phyloP scores from a whole-genome alignment of 345 rosid genomes.

The Syzygium aromaticum region DNA sequence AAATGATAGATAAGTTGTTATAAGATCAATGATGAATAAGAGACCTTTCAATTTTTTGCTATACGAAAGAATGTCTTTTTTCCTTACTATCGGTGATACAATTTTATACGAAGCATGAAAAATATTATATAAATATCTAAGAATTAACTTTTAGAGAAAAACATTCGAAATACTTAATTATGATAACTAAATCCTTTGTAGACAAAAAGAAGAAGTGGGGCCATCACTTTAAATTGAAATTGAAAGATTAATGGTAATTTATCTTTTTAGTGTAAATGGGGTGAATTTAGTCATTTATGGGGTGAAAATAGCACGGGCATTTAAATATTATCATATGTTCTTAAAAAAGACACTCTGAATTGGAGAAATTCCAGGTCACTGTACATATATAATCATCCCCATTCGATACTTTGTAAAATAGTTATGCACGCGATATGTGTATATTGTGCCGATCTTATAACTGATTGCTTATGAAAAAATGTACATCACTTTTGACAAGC shows the following conservation, averaged over 20 bases:
- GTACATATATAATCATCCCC: neutral
- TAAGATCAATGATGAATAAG: too few species aligned
- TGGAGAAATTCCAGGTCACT: rapidly evolving
- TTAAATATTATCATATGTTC: neutral
- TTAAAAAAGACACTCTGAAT: neutral
- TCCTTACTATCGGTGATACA: too few species aligned
- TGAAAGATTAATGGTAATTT: rapidly evolving
- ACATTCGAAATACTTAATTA: too few species aligned
- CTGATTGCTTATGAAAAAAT: neutral
- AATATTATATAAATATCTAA: too few species aligned
- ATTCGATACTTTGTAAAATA: neutral
- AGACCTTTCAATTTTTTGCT: too few species aligned
- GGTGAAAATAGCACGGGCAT: neutral
- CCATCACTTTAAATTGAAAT: neutral
- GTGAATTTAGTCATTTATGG: too few species aligned
- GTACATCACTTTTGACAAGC: neutral
- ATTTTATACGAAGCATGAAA: too few species aligned
- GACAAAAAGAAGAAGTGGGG: too few species aligned
- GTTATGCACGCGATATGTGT: rapidly evolving
- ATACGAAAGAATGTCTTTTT: too few species aligned
- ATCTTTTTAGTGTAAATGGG: neutral
- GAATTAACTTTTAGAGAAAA: too few species aligned
- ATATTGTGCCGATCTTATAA: neutral
- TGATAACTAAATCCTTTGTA: too few species aligned
- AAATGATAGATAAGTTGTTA: too few species aligned